Evolutionary conservation across 345 rosid species (phyloP), one percentile per base, ranked within the genome.

Genomic region (Murraya paniculata): DNA sequence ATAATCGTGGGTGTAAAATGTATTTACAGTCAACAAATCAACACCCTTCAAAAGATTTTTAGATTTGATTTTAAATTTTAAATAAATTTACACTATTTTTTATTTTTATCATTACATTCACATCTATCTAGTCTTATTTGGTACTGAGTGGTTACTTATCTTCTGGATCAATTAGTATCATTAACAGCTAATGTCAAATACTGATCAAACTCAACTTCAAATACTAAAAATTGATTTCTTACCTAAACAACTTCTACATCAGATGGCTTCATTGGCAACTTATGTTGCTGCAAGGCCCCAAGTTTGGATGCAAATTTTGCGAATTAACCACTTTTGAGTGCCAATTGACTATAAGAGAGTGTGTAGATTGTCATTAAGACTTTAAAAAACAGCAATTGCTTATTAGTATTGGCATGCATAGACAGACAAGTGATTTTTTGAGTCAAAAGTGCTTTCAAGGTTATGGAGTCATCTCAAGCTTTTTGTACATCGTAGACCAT

Each of bases 401-500:
- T 14, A 50, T 25, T 16, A 68, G 28, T 25, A 2, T 8, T 48
- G 36, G 57, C 59, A 70, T 28, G 36, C 13, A 45, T 48, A 45
- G 59, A 69, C 9, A 7, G 72, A 36, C 22, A 28, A 53, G 28
- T 71, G 74, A 25, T 31, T 71, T 45, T 48, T 4, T 45, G 61
- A 57, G 79, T 77, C 79, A 77, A 83, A 82, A 79, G 73, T 50
- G 30, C 73, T 33, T 65, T n/a, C 9, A 33, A 33, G 74, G 55
- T 74, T 53, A 68, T 64, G 38, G 81, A 62, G 64, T 69, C 65
- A 39, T 57, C 59, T 68, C 69, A 73, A 62, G 77, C 83, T 80
- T 83, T 75, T 69, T 68, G 82, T 80, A 70, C 71, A 80, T 64
- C 41, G 65, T 57, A 80, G 85, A 77, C 83, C 82, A 65, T 31